These are phyloP conservation scores for Ceratobasidium sp. DNA, from an alignment of 1,284 basidiomycete species.

Conservation along the genomic window DNA sequence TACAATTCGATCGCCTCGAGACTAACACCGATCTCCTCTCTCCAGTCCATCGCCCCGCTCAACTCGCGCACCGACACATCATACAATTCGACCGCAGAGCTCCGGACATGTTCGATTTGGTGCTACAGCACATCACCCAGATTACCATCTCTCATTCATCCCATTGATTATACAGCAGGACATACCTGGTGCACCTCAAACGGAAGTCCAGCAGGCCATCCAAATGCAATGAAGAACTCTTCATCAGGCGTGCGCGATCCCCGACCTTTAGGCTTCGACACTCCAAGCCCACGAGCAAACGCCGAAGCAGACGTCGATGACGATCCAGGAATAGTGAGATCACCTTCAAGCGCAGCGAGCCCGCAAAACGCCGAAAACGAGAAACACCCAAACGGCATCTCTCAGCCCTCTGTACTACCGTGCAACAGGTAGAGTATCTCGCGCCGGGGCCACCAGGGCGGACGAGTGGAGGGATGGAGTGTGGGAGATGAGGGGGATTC, in stretches of 20 bases:
- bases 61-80: conserved; percentile 24
- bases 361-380: conserved; percentile 11
- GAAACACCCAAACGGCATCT: conserved; percentile 27
- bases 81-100: conserved; percentile 17
- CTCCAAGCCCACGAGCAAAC: neutral
- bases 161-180: neutral
- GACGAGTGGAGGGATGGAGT: neutral
- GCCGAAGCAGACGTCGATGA: neutral
- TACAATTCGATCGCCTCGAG: conserved; percentile 10
- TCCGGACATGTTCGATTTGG: conserved; percentile 29
- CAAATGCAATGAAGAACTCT: conserved; percentile 29
- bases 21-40: conserved; percentile 14
- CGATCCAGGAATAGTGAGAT: neutral
- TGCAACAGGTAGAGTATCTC: neutral
- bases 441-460: neutral
- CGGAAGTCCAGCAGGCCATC: conserved; percentile 25
- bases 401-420: too few species aligned
- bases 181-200: conserved; percentile 33
- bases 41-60: conserved; percentile 13
- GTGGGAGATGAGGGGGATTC: neutral
- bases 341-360: neutral
- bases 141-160: neutral
- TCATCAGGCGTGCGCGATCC: conserved; percentile 12
- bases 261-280: neutral
- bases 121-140: conserved; percentile 13